Base-by-base conservation (phyloP, 2,329 filamentous ascomycete species). In the Nemania sp. region DNA sequence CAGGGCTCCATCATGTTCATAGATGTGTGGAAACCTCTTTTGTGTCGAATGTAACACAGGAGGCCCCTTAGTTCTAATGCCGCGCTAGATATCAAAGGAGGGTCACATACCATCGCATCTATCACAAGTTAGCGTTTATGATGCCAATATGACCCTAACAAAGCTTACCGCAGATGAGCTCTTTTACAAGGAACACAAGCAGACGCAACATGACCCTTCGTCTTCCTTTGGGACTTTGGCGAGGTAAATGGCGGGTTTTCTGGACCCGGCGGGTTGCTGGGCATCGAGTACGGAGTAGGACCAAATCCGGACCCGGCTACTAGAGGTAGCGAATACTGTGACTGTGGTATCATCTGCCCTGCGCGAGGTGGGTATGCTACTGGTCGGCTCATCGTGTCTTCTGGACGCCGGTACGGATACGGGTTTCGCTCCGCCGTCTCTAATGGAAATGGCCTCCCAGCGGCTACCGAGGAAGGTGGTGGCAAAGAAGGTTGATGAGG, bases 181-280 rank as follows among this genome's bases (percentile, higher is more conserved):
- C 87, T 87, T 74, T 94, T 94, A 78, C 91, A 95, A 62, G 92
- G 91, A 67, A 94, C 88, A 73, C 91, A 95, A 25, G 91, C 91
- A 37, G 90, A 93, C 52, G 90, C 90, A 54, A 94, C 91, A 78
- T 95, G 91, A 13, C 90, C 89, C 72, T 92, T 92, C 5, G 88
- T 87, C 73, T 89, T 89, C 66, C 87, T 80, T 64, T 87, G 85
- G 6, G 84, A 79, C 68, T 86, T 88, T 1, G 85, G 83, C 40
- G 85, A 86, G 11, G 79, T 76, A 64, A 81, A 82, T 2, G 79
- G 74, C 37, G 78, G 75, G 21, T 73, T 74, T 39, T 86, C 83
- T n/a, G 76, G 71, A 9, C 74, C 71, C 59, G 75, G 69, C 13
- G 77, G 73, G 21, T 75, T 76, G 35, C 67, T 65, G 34, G 72